Evolutionary conservation across 2,329 filamentous ascomycete genomes (phyloP), one percentile per base, ranked within the genome.

Genomic region (Phaeomoniella chlamydospora): DNA sequence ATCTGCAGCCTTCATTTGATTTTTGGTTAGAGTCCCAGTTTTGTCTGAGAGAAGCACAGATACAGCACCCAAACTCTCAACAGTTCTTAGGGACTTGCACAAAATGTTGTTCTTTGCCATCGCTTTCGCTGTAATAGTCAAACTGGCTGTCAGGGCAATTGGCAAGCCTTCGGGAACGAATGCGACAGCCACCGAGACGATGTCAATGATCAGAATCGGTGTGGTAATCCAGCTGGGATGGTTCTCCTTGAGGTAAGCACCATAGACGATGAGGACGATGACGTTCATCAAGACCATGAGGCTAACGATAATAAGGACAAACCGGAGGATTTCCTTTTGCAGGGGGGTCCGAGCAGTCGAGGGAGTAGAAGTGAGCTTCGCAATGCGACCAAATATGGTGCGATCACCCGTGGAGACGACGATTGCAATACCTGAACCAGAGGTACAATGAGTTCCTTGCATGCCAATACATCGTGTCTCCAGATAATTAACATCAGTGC

Each of bases 11-110:
- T 70, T 65, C 80, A 85, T 84, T 43, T 75, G 72, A 39, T 82
- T 82, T 70, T 45, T 52, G 53, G 69, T 62, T 61, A 60, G 39
- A 1, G 50, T 54, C 5, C 80, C 80, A 0, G 80, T 85, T 60
- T 85, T 85, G 52, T 85, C 80, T 0, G 77, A 82, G 51, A 80
- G 83, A 29, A 86, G 76, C 5, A 82, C 71, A 0, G 76, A 80
- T 1, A 84, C 79, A 0, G 75, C 68, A 1, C 80, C 80, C 0
- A 85, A 65, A 0, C 80, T 85, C 55, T 85, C 80, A 0, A 84
- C 79, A 0, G 80, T 85, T 57, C 82, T 82, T 33, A 87, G 64
- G 0, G 77, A 82, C 57, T 86, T 86, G 72, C 80, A 85, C 5
- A 86, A 67, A 31, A 86, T 75, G 49, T 80, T 79, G 53, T 85